Evolutionary conservation across 1,284 basidiomycete species (phyloP), one percentile per base, ranked within the genome.

Genomic region (Ceratobasidium sp.): DNA sequence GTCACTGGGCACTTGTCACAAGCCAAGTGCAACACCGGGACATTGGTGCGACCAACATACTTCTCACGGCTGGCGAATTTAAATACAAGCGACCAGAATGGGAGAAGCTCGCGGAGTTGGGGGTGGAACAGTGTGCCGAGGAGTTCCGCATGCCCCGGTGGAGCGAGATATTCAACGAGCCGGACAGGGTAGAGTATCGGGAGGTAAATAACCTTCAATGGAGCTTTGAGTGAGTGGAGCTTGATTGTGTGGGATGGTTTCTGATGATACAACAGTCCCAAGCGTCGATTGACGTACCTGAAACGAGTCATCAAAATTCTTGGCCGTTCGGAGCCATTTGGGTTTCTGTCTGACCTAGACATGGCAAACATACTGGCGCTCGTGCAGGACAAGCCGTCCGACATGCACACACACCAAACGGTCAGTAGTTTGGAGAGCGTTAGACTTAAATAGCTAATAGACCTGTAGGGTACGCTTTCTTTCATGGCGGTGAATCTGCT

Each of bases 401-500:
- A 63, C 35, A 63, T 26, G 60, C 60, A 63, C 33, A 61, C 13
- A 15, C 58, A 61, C 20, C 58, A 20, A 17, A 63, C 60, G n/a
- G 60, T 63, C 11, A 63, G 60, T 1, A 31, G n/a, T 37, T 42
- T 6, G 28, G n/a, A n/a, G n/a, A n/a, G n/a, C n/a, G n/a, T n/a
- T n/a, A n/a, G n/a, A n/a, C n/a, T n/a, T n/a, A n/a, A n/a, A n/a
- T n/a, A n/a, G n/a, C n/a, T n/a, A n/a, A n/a, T n/a, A n/a, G n/a
- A n/a, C 5, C 13, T 26, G 4, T 11, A 68, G 66, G 66, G 66
- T 20, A 54, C 66, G 10, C 66, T 33, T 31, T 28, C 66, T 3
- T 68, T 68, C 33, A 68, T 68, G 66, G 42, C 66, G 10, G n/a
- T 68, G 20, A 17, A 13, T 3, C 20, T 68, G n/a, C 33, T 54